These are phyloP conservation scores for Akanthomyces muscarius DNA, from an alignment of 2,329 filamentous ascomycete genomes.

Conservation along the genomic window DNA sequence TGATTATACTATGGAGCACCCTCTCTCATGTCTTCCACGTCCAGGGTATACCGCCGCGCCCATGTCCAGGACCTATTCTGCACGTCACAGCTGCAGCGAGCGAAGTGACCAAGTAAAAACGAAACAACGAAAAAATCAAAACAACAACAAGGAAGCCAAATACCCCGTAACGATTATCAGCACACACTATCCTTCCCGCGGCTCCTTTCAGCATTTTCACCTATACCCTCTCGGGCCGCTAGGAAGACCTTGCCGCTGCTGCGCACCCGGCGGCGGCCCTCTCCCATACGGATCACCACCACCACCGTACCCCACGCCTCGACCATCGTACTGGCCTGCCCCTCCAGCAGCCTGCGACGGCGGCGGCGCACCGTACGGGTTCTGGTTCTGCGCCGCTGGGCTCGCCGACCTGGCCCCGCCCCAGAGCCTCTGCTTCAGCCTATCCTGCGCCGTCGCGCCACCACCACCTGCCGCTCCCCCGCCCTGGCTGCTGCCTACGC, in stretches of 20 bases:
- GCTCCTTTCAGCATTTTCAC: constrained; percentile 21
- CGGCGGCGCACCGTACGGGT: constrained; percentile 46
- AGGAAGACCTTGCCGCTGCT: constrained; percentile 40
- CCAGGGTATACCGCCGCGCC: constrained; percentile 2
- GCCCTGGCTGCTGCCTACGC: constrained; percentile 27
- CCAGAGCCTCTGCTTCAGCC: constrained; percentile 76
- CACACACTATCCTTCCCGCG: not conserved
- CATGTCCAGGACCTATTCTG: not conserved
- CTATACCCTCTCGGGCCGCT: constrained; percentile 42
- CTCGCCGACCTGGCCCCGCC: constrained; percentile 53
- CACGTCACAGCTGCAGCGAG: not conserved
- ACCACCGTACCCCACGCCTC: constrained; percentile 31
- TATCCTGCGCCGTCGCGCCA: constrained; percentile 68
- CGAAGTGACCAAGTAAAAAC: not conserved
- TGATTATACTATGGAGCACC: not conserved
- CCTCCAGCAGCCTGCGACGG: not conserved
- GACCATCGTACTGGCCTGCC: constrained; percentile 25
- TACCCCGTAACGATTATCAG: no score
- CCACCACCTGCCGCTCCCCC: constrained; percentile 26
- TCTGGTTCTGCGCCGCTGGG: constrained; percentile 37
- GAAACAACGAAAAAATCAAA: not conserved
- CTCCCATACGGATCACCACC: constrained; percentile 15
- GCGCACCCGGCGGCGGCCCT: not conserved
- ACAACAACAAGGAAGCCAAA: constrained; percentile 9
- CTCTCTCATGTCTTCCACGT: not conserved